Evolutionary conservation across 345 rosid species (phyloP).

Genomic region (Eucalyptus coolabah): DNA sequence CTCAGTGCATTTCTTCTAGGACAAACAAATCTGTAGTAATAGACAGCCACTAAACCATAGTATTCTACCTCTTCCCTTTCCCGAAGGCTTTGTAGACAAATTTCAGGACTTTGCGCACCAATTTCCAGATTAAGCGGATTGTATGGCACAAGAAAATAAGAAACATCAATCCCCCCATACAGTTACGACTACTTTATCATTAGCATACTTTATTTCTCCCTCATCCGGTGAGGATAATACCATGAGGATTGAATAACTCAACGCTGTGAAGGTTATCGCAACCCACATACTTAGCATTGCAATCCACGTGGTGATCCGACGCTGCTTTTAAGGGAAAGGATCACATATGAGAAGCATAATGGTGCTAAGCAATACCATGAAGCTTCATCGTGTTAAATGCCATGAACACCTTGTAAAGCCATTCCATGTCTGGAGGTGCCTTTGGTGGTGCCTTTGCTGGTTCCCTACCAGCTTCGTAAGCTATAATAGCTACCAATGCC

Average conservation of each 20-base stretch:
- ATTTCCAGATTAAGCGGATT: neutral
- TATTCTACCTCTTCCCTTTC: neutral
- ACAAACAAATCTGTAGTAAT: neutral
- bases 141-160: neutral
- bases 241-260: neutral
- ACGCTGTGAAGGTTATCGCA: neutral
- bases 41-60: neutral
- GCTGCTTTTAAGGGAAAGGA: neutral
- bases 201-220: no score
- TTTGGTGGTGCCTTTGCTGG: neutral
- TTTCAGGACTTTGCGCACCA: neutral
- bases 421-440: neutral
- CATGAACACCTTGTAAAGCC: neutral
- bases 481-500: neutral
- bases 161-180: neutral
- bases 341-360: neutral
- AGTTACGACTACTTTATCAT: neutral
- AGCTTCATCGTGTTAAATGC: neutral
- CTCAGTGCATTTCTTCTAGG: neutral
- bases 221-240: no score
- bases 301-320: neutral
- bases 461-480: neutral
- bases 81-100: neutral
- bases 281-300: neutral
- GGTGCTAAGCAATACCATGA: neutral